Conservation (phyloP, 1,284 basidiomycete species). For the Ganoderma resinaceum region DNA sequence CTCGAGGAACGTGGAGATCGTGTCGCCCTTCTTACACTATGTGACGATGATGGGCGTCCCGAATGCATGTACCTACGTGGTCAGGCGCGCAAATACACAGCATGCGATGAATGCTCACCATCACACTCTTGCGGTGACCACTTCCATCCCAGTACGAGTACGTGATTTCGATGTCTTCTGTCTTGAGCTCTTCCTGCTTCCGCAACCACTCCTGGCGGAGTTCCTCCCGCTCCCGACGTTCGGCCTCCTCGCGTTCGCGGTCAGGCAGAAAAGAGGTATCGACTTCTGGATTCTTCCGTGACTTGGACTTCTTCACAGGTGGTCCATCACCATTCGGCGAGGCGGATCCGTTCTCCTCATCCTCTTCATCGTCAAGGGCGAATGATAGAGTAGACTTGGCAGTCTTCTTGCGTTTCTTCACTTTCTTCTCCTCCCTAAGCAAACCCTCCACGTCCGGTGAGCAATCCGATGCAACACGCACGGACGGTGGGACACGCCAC, state of each 20-base stretch:
- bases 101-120: slow-evolving; percentile 58
- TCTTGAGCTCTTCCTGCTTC: slow-evolving; percentile 89
- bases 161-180: slow-evolving; percentile 89
- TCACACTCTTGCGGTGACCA: slow-evolving; percentile 93
- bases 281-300: slow-evolving; percentile 94
- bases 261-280: slow-evolving; percentile 99
- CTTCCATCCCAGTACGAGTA: slow-evolving; percentile 99
- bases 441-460: slow-evolving; percentile 80
- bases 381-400: slow-evolving; percentile 90
- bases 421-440: slow-evolving; percentile 88
- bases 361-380: slow-evolving; percentile 81
- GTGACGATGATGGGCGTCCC: slow-evolving; percentile 19
- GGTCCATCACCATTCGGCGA: slow-evolving; percentile 50
- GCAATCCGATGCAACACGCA: slow-evolving; percentile 46
- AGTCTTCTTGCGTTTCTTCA: slow-evolving; percentile 90
- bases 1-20: slow-evolving; percentile 88
- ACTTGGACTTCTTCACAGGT: slow-evolving; percentile 74
- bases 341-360: slow-evolving; percentile 47
- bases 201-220: slow-evolving; percentile 91
- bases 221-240: slow-evolving; percentile 88
- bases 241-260: slow-evolving; percentile 92
- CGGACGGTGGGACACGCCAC: slow-evolving; percentile 3
- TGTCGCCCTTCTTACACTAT: slow-evolving; percentile 98
- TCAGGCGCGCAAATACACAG: slow-evolving; percentile 31
- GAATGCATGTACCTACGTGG: slow-evolving; percentile 37